A percentile compares a stretch with the other conserved stretches of the same genome.
Conservation (phyloP, 2,329 filamentous ascomycete species). For the Arthrobotrys iridis region DNA sequence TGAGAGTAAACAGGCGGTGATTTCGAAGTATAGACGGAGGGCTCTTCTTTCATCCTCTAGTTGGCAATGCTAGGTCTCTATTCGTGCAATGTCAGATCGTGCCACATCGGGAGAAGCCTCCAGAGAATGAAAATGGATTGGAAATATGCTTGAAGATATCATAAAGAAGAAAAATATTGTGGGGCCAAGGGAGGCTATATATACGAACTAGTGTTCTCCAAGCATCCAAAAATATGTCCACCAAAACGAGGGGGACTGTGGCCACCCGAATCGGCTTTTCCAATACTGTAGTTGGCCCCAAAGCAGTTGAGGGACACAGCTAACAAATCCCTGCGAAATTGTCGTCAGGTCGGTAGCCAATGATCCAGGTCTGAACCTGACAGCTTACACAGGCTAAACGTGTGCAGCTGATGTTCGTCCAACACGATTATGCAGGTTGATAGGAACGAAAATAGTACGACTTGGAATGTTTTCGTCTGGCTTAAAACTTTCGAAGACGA, state of each 20-base stretch:
- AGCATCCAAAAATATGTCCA: constrained; percentile 40
- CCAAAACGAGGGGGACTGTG: constrained; percentile 30
- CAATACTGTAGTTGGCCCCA: constrained; percentile 29
- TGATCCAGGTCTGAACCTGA: constrained; percentile 23
- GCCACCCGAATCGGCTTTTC: constrained; percentile 40
- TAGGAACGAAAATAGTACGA: constrained; percentile 46
- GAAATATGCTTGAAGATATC: neutral
- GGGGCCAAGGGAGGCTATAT: constrained; percentile 25
- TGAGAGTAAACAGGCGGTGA: constrained; percentile 24
- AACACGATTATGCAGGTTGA: constrained; percentile 41
- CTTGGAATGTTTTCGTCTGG: constrained; percentile 20
- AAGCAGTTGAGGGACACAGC: constrained; percentile 30
- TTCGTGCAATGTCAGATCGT: neutral
- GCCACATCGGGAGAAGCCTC: neutral
- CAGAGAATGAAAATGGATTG: neutral
- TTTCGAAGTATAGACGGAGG: constrained; percentile 40
- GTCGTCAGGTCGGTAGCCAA: constrained; percentile 52
- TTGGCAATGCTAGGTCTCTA: constrained; percentile 3
- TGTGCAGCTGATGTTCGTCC: constrained; percentile 53
- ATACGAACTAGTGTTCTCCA: constrained; percentile 42
- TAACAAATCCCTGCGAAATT: constrained; percentile 53
- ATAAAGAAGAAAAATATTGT: neutral
- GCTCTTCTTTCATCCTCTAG: constrained; percentile 51
- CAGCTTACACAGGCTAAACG: constrained; percentile 51
- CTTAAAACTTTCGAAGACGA: neutral